Conservation (phyloP, 805 yeast species). For the Starmerella riodocensis region DNA sequence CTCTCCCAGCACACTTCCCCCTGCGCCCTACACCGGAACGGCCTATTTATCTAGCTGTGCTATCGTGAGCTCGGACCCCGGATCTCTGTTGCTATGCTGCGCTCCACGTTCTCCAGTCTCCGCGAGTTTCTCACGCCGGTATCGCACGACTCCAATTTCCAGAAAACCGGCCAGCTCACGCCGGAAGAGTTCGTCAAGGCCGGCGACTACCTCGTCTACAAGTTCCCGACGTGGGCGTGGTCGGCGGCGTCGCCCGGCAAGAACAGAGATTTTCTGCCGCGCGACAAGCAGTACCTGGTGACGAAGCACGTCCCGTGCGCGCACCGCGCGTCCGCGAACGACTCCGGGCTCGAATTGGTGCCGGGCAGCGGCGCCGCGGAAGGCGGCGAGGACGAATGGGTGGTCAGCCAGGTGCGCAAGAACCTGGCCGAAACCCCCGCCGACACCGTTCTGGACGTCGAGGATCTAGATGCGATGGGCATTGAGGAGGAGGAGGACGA, state of each 20-base stretch:
- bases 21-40: too few relatives aligned
- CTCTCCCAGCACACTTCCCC: too few relatives aligned
- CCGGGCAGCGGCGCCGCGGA: constrained; percentile 30
- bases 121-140: constrained; percentile 91
- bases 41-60: too few relatives aligned
- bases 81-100: constrained; percentile 10
- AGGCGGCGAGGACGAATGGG: constrained; percentile 38
- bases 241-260: constrained; percentile 40
- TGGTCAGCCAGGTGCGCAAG: constrained; percentile 11
- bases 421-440: not conserved
- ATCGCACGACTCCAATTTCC: constrained; percentile 71
- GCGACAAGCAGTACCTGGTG: constrained; percentile 73
- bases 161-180: constrained; percentile 77
- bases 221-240: constrained; percentile 98
- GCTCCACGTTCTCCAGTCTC: constrained; percentile 27
- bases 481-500: constrained; percentile 26
- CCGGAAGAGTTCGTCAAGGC: constrained; percentile 93
- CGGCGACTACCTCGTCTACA: constrained; percentile 81
- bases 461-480: constrained; percentile 26
- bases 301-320: constrained; percentile 83
- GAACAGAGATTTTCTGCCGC: constrained; percentile 61
- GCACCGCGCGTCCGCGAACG: constrained; percentile 41
- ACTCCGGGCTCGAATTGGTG: constrained; percentile 23
- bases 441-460: constrained; percentile 20
- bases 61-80: too few relatives aligned